phyloP scores from a whole-genome alignment of 2,329 filamentous ascomycete genomes.

The Colletotrichum sojae region DNA sequence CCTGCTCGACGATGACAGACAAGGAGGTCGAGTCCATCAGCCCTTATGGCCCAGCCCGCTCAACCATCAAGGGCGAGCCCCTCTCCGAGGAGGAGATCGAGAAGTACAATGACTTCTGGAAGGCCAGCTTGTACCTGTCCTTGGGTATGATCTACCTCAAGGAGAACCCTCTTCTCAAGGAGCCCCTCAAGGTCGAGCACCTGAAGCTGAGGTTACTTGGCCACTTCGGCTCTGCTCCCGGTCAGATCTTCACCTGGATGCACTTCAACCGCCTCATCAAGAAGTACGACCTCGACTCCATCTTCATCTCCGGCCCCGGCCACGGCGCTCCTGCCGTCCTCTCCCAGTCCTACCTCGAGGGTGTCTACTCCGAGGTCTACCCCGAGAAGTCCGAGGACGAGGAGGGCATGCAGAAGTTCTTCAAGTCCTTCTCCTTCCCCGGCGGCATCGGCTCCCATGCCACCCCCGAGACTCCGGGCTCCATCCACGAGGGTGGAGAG shows the following conservation, averaged over 20 bases:
- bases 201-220: constrained; percentile 82
- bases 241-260: constrained; percentile 85
- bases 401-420: constrained; percentile 80
- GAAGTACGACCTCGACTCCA: constrained; percentile 80
- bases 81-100: constrained; percentile 76
- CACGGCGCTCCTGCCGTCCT: constrained; percentile 84
- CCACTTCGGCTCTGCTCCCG: constrained; percentile 86
- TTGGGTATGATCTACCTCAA: constrained; percentile 86
- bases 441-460: constrained; percentile 84
- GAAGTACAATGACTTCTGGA: constrained; percentile 81
- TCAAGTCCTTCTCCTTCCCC: constrained; percentile 88
- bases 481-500: constrained; percentile 84
- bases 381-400: constrained; percentile 79
- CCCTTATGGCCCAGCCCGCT: constrained; percentile 75
- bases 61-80: constrained; percentile 73
- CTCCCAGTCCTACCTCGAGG: constrained; percentile 83
- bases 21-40: constrained; percentile 69
- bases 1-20: constrained; percentile 39
- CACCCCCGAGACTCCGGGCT: constrained; percentile 83
- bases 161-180: constrained; percentile 79
- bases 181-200: constrained; percentile 78
- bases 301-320: constrained; percentile 83
- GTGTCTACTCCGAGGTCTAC: constrained; percentile 83
- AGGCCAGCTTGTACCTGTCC: constrained; percentile 81
- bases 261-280: constrained; percentile 88